Evolutionary conservation across 768 basidiomycete species (phyloP), one percentile per base, ranked within the genome.

Genomic region (Lanmaoa rubissima): DNA sequence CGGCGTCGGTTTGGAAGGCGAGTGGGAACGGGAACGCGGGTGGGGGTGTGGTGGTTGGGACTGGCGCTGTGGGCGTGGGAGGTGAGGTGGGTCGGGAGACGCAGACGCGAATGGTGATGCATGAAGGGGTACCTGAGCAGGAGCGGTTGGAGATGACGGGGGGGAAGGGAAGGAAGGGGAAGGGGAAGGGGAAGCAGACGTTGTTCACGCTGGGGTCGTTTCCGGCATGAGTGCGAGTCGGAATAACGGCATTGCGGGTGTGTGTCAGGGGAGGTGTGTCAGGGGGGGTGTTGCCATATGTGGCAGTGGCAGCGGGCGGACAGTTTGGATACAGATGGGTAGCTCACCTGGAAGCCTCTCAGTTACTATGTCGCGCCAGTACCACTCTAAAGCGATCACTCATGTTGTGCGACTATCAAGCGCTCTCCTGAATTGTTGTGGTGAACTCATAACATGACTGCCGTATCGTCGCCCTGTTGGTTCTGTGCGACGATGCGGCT

Each of bases 101-200:
- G 21, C 38, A 46, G 52, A 17, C 31, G 9, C 48, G 28, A 39
- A 31, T 1, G 4, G 0, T 21, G 32, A 8, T 36, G 6, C 36
- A 50, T 7, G 48, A 12, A 14, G 26, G 26, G 12, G 48, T 50
- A 39, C 2, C 11, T 5, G 48, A 8, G 38, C 51, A 50, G 51
- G 61, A 51, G 12, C 54, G 26, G n/a, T 40, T 5, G 51, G 60
- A 53, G 54, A 36, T 36, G 7, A 58, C 51, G 13, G 61, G 64
- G 61, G 67, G 60, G 0, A 87, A 83, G 62, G 83, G 82, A 35
- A 90, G 84, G 78, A 92, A 90, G 72, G 81, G 82, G 0, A 94
- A 92, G 67, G 85, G 84, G 1, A 92, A 92, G 71, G 83, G 85
- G 69, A 93, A 93, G 74, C 89, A 93, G 78, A 92, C 84, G 10